Evolutionary conservation across 768 basidiomycete species (phyloP).

Genomic region (Mycena amicta): DNA sequence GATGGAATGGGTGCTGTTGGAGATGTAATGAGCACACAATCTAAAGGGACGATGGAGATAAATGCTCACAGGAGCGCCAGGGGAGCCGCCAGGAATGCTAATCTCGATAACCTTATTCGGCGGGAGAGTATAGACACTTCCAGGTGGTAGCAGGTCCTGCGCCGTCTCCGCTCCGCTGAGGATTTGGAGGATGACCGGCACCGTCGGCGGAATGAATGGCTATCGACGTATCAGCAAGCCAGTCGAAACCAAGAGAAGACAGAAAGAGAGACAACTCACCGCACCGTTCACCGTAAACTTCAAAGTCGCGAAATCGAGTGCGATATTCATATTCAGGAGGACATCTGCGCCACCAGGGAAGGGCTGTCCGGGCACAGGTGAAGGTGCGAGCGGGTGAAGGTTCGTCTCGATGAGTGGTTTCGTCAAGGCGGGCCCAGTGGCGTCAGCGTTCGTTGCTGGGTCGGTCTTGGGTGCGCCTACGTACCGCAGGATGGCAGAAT

Average conservation of each 20-base stretch:
- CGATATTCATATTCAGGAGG: conserved; percentile 5
- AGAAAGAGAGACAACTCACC: neutral
- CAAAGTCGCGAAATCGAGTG: neutral
- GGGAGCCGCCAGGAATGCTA: conserved; percentile 32
- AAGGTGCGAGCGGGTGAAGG: conserved; percentile 34
- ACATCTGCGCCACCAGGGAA: conserved; percentile 14
- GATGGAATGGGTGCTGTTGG: conserved; percentile 53
- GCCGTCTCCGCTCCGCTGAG: conserved; percentile 45
- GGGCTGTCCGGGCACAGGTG: conserved; percentile 33
- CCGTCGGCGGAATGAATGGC: conserved; percentile 36
- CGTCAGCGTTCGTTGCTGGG: conserved; percentile 23
- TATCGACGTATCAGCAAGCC: neutral
- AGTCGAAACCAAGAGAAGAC: neutral
- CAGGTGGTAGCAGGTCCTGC: conserved; percentile 33
- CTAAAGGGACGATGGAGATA: no score
- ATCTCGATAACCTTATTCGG: conserved; percentile 43
- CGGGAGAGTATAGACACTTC: conserved; percentile 38
- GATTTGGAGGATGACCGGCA: conserved; percentile 53
- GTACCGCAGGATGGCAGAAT: conserved; percentile 57
- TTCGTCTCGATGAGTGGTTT: conserved; percentile 40
- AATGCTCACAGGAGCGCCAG: conserved; percentile 21
- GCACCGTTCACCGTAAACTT: neutral
- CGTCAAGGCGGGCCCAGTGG: conserved; percentile 12
- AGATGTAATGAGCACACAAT: no score
- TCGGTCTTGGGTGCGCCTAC: conserved; percentile 34